Evolutionary conservation across 495 filamentous ascomycete species (phyloP).

Genomic region (Daldinia caldariorum): DNA sequence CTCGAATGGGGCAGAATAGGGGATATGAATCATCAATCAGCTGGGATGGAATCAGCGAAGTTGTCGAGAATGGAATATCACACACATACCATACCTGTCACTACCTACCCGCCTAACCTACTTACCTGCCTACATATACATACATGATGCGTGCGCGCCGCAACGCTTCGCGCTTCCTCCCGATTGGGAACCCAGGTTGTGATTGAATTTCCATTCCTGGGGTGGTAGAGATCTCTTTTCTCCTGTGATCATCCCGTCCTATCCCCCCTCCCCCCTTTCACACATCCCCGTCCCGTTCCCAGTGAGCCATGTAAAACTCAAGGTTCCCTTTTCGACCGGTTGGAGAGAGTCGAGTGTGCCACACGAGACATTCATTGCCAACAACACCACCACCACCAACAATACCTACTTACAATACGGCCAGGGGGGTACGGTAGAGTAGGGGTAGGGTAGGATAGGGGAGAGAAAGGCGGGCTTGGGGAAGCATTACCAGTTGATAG

Average conservation of each 20-base stretch:
- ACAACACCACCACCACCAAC: slow-evolving; percentile 23
- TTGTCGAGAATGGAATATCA: background rate
- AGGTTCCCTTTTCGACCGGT: slow-evolving; percentile 33
- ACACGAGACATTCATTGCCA: slow-evolving; percentile 34
- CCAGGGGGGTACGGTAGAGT: background rate
- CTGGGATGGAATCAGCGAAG: slow-evolving; percentile 11
- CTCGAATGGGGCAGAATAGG: background rate
- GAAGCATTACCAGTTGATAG: slow-evolving; percentile 31
- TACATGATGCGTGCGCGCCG: no score
- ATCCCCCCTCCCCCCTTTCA: background rate
- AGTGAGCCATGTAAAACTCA: slow-evolving; percentile 17
- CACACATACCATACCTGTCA: no score
- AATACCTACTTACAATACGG: background rate
- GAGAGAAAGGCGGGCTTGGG: slow-evolving; percentile 14
- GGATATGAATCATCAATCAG: background rate
- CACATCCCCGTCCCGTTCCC: slow-evolving; percentile 17
- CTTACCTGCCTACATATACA: no score
- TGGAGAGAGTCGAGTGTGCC: slow-evolving; percentile 39
- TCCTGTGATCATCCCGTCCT: slow-evolving; percentile 5
- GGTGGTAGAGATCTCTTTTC: background rate
- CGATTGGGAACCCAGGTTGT: slow-evolving; percentile 25
- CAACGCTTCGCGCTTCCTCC: slow-evolving; percentile 12
- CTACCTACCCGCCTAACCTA: no score
- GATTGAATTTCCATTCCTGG: slow-evolving; percentile 39
- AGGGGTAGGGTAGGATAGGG: no score